Percentiles rank a stretch among this genome's conserved stretches.
Conservation (phyloP, 805 yeast species). For the Isabelozyma gotoi region DNA sequence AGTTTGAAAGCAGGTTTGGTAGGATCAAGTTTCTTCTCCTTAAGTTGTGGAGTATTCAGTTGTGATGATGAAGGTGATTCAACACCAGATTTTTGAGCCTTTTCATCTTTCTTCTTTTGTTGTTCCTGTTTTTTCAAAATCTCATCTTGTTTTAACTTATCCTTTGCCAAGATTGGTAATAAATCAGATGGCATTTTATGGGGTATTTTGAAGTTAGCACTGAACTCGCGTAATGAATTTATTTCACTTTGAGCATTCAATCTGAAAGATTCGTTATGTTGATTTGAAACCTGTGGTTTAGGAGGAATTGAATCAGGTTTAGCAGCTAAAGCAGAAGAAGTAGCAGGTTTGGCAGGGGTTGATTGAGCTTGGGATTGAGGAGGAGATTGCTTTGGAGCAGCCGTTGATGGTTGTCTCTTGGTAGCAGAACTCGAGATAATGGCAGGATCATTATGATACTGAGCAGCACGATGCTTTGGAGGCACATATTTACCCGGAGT, state of each 20-base stretch:
- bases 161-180: slow-evolving; percentile 69
- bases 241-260: slow-evolving; percentile 60
- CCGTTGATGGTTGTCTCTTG: slow-evolving; percentile 1
- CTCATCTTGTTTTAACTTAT: slow-evolving; percentile 63
- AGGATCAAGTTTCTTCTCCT: slow-evolving; percentile 54
- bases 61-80: neutral
- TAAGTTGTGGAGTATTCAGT: slow-evolving; percentile 10
- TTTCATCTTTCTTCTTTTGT: slow-evolving; percentile 5
- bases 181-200: slow-evolving; percentile 59
- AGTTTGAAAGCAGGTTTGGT: slow-evolving; percentile 63
- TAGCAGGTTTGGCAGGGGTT: slow-evolving; percentile 5
- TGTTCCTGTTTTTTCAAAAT: slow-evolving; percentile 42
- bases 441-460: slow-evolving; percentile 63
- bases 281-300: slow-evolving; percentile 22
- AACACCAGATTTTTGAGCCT: slow-evolving; percentile 7
- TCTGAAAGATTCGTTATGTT: slow-evolving; percentile 38
- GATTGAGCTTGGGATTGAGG: slow-evolving; percentile 1
- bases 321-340: slow-evolving; percentile 7
- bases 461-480: slow-evolving; percentile 55
- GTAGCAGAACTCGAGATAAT: slow-evolving; percentile 55
- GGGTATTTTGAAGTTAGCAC: slow-evolving; percentile 78
- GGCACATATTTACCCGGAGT: slow-evolving; percentile 50
- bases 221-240: slow-evolving; percentile 70
- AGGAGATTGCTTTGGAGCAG: neutral
- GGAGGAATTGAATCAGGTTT: slow-evolving; percentile 35